These are phyloP conservation scores for Melanopsichium pennsylvanicum DNA, from an alignment of 1,284 basidiomycete genomes.

Conservation along the genomic window DNA sequence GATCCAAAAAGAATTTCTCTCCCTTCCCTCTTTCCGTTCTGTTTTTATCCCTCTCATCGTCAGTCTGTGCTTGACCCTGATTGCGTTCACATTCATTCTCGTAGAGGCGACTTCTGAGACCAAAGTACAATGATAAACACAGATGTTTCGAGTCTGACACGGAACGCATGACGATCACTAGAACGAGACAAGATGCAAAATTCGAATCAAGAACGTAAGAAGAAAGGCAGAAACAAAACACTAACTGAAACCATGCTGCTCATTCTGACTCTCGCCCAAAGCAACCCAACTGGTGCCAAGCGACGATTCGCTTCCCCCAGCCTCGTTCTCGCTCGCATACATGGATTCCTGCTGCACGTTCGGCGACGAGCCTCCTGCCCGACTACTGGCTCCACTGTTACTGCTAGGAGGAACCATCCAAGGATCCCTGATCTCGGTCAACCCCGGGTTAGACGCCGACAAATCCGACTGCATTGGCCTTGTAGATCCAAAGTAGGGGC, in stretches of 20 bases:
- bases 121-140: too few species aligned
- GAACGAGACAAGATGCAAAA: too few species aligned
- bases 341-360: conserved; percentile 7
- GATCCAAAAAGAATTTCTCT: background rate
- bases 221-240: background rate
- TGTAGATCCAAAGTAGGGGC: conserved; percentile 31
- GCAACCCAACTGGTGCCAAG: conserved; percentile 47
- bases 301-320: conserved; percentile 26
- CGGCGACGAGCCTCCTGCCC: conserved; percentile 21
- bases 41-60: too few species aligned
- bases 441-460: conserved; percentile 8
- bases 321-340: conserved; percentile 26
- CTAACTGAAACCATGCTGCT: conserved; percentile 4
- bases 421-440: conserved; percentile 16
- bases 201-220: background rate
- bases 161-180: too few species aligned
- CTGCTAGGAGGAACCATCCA: conserved; percentile 36
- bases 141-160: too few species aligned
- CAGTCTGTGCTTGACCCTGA: too few species aligned
- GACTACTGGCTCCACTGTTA: conserved; percentile 25
- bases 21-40: background rate
- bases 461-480: conserved; percentile 18
- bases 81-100: too few species aligned
- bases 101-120: too few species aligned
- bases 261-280: conserved; percentile 30